Evolutionary conservation across 2,329 filamentous ascomycete species (phyloP).

Genomic region (Pezicula carpinea): DNA sequence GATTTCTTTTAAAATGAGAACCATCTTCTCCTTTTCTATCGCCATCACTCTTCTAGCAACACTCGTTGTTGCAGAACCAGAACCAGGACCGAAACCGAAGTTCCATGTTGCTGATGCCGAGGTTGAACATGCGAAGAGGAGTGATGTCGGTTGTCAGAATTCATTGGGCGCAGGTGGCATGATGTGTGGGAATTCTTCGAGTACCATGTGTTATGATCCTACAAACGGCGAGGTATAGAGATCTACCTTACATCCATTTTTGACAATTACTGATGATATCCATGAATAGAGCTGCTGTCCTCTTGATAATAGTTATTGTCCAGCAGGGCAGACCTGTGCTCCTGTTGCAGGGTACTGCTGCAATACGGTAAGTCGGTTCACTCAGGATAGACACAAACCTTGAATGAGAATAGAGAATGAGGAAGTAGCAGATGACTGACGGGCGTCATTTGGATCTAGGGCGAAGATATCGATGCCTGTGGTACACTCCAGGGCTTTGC

Average conservation of each 20-base stretch:
- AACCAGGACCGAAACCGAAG: too few relatives aligned
- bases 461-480: too few relatives aligned
- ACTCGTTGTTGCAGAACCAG: background rate
- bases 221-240: conserved; percentile 12
- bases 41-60: background rate
- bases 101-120: background rate
- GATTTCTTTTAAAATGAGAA: too few relatives aligned
- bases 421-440: too few relatives aligned
- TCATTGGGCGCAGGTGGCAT: conserved; percentile 13
- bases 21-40: too few relatives aligned
- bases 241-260: background rate
- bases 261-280: too few relatives aligned
- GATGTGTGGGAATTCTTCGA: conserved; percentile 8
- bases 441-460: too few relatives aligned
- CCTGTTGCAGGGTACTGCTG: conserved; percentile 16
- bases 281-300: conserved; percentile 12
- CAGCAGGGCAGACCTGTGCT: conserved; percentile 13
- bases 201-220: conserved; percentile 19
- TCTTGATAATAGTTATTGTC: conserved; percentile 15
- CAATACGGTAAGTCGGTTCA: conserved; percentile 3
- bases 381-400: too few relatives aligned
- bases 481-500: too few relatives aligned
- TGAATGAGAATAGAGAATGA: too few relatives aligned
- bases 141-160: conserved; percentile 11
- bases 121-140: conserved; percentile 3